Evolutionary conservation across 1,139 yeast species (phyloP).

Genomic region (Tardiomyces blankii): DNA sequence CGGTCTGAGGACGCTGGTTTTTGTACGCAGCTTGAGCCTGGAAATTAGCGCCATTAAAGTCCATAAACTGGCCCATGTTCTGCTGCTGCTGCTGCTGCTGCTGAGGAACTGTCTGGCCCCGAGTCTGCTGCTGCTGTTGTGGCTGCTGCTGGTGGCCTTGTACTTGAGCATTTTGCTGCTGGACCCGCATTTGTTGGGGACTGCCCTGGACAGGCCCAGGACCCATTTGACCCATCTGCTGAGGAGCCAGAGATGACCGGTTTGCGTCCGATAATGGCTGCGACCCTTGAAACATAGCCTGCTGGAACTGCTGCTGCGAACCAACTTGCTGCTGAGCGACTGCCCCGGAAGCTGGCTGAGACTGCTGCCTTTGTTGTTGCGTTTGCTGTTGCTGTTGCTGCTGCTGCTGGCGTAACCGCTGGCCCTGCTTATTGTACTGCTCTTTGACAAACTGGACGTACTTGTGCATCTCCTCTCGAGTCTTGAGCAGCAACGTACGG

Average conservation of each 20-base stretch:
- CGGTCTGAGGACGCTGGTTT: background rate
- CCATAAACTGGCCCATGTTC: background rate
- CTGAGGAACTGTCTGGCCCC: background rate
- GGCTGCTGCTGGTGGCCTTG: background rate
- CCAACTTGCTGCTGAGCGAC: background rate
- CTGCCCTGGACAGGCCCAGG: background rate
- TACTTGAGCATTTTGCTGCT: background rate
- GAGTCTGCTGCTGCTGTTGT: background rate
- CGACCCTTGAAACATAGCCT: background rate
- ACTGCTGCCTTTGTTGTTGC: background rate
- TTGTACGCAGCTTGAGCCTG: background rate
- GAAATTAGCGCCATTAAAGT: background rate
- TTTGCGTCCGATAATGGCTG: too few species aligned
- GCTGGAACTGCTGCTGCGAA: background rate
- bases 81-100: background rate
- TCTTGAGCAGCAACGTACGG: conserved; percentile 58
- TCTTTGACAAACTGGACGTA: conserved; percentile 24
- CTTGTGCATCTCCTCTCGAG: conserved; percentile 58
- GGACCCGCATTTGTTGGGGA: background rate
- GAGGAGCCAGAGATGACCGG: too few species aligned
- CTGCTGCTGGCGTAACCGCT: background rate
- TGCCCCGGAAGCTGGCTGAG: background rate
- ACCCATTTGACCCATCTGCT: background rate
- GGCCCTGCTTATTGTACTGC: background rate
- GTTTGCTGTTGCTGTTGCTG: background rate